These are phyloP conservation scores for Talaromyces rugulosus DNA, from an alignment of 2,329 filamentous ascomycete species.

Conservation along the genomic window DNA sequence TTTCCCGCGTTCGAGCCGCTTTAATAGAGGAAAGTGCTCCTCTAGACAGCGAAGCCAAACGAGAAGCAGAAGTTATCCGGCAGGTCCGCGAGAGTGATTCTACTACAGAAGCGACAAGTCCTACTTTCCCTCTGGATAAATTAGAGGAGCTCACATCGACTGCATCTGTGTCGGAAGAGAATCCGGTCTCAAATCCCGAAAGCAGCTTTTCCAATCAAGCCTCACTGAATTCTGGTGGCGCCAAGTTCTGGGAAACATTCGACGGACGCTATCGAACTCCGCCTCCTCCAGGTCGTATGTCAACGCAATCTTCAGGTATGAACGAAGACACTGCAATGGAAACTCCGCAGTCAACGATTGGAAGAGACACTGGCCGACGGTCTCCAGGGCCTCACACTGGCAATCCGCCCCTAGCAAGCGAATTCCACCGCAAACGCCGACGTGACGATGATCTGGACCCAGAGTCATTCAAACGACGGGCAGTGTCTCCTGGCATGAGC, in stretches of 20 bases:
- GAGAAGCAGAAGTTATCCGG: constrained; percentile 91
- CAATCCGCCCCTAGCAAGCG: constrained; percentile 56
- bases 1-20: constrained; percentile 86
- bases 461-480: constrained; percentile 80
- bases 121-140: constrained; percentile 38
- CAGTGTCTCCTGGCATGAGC: constrained; percentile 87
- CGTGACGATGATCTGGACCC: constrained; percentile 89
- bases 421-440: constrained; percentile 75
- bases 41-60: constrained; percentile 79
- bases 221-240: constrained; percentile 66
- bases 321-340: constrained; percentile 38
- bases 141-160: constrained; percentile 12
- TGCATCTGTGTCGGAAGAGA: constrained; percentile 37
- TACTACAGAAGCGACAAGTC: constrained; percentile 46
- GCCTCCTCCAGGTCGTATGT: constrained; percentile 57
- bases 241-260: constrained; percentile 75
- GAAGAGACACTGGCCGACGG: constrained; percentile 32
- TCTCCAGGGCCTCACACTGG: constrained; percentile 38
- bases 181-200: constrained; percentile 41
- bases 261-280: constrained; percentile 65
- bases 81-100: constrained; percentile 90
- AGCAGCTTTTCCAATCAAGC: constrained; percentile 73
- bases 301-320: constrained; percentile 47
- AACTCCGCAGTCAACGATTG: constrained; percentile 35
- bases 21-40: constrained; percentile 84